These are phyloP conservation scores for Fusarium xylarioides DNA, from an alignment of 2,329 filamentous ascomycete genomes.

Conservation along the genomic window DNA sequence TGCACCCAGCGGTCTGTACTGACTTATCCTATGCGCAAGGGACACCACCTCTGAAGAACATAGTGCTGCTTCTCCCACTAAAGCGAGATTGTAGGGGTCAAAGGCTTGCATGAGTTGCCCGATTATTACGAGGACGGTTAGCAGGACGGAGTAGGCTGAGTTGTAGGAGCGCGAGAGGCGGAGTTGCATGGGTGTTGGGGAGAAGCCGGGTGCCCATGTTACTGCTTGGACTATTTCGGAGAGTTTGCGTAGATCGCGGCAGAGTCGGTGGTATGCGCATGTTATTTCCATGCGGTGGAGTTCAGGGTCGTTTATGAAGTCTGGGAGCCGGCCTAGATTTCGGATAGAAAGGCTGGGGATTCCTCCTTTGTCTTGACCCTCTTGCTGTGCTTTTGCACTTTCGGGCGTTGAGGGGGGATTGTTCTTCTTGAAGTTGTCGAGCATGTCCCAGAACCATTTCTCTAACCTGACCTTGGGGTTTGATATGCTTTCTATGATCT, in stretches of 20 bases:
- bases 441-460: conserved; percentile 37
- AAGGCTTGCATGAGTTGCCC: conserved; percentile 33
- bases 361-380: background rate
- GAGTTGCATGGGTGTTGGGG: conserved; percentile 19
- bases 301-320: conserved; percentile 33
- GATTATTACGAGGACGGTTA: conserved; percentile 13
- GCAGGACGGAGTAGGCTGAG: conserved; percentile 20
- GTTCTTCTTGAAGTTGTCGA: conserved; percentile 25
- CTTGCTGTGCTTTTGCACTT: background rate
- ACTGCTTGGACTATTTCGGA: conserved; percentile 24
- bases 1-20: conserved; percentile 23
- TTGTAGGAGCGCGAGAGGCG: conserved; percentile 14
- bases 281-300: conserved; percentile 30
- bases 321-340: conserved; percentile 23
- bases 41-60: conserved; percentile 23
- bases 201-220: conserved; percentile 6
- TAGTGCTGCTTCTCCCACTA: conserved; percentile 16
- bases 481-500: conserved; percentile 47
- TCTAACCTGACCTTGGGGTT: conserved; percentile 29
- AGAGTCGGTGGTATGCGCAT: conserved; percentile 23
- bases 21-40: conserved; percentile 12
- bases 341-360: conserved; percentile 24
- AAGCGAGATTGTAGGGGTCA: conserved; percentile 17
- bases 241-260: conserved; percentile 23
- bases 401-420: conserved; percentile 11